Evolutionary conservation across 176 grass and related monocot genomes (phyloP).

Genomic region (Saccharum officinarum): DNA sequence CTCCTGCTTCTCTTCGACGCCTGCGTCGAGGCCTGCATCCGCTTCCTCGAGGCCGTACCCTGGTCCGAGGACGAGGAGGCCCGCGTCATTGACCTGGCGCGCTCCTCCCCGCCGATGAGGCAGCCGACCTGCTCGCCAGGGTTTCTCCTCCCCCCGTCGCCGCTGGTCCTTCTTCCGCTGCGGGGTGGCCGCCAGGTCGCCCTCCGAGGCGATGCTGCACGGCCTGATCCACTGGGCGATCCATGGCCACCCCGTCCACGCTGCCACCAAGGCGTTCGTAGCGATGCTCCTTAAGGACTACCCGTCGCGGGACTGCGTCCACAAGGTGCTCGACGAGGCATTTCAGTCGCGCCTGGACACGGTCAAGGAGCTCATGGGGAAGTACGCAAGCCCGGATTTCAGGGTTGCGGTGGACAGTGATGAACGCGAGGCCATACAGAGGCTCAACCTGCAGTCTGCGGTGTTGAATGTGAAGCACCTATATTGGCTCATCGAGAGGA

Average conservation of each 20-base stretch:
- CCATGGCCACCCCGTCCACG: slow-evolving; percentile 53
- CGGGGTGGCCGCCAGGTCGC: not conserved
- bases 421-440: slow-evolving; percentile 83
- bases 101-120: slow-evolving; percentile 55
- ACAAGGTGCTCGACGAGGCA: slow-evolving; percentile 61
- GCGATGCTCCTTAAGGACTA: slow-evolving; percentile 85
- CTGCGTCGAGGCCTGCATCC: slow-evolving; percentile 57
- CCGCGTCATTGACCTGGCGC: slow-evolving; percentile 40
- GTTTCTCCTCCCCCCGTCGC: slow-evolving; percentile 21
- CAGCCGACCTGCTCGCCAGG: slow-evolving; percentile 46
- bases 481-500: slow-evolving; percentile 88
- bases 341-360: slow-evolving; percentile 66
- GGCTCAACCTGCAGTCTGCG: slow-evolving; percentile 73
- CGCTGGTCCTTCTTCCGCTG: not conserved
- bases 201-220: slow-evolving; percentile 65
- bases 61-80: slow-evolving; percentile 73
- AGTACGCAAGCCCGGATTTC: slow-evolving; percentile 85
- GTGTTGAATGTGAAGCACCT: slow-evolving; percentile 66
- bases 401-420: slow-evolving; percentile 66
- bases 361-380: slow-evolving; percentile 82
- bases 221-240: slow-evolving; percentile 73
- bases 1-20: slow-evolving; percentile 63
- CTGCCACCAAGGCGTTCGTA: slow-evolving; percentile 81
- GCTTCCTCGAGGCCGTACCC: slow-evolving; percentile 67
- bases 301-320: slow-evolving; percentile 56